Base-by-base conservation (phyloP, 2,329 filamentous ascomycete genomes). In the Pseudocercospora crystallina region DNA sequence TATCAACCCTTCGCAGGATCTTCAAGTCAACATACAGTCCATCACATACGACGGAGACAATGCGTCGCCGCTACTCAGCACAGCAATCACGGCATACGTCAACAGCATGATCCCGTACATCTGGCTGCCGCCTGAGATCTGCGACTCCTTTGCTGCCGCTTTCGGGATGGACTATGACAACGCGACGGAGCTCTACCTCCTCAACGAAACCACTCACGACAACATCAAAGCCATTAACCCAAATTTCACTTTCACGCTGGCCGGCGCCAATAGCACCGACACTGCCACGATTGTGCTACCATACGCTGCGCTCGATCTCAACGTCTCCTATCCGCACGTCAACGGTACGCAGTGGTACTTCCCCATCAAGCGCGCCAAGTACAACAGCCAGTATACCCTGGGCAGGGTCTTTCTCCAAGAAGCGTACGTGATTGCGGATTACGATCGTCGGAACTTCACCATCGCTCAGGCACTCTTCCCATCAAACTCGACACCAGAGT, bases 61-160 rank as follows among this genome's bases (percentile, higher is more conserved):
- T 12, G 67, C 66, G n/a, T 49, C 52, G 5, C 56, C 43, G 8
- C 43, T 64, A 13, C 44, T 61, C 1, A 45, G 57, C 5, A 37
- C 52, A 5, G 39, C 41, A 26, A 58, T 63, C 38, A 33, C 51
- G 26, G 47, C 55, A 5, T 73, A 61, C 26, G 60, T 75, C 31
- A 70, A 75, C 55, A 72, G 70, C 5, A 69, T 71, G 12, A 64
- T 73, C 8, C 60, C 71, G 1, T 63, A 74, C 30, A 59, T 75
- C 5, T 74, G 71, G 70, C 61, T 75, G 2, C 73, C 72, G 0
- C 17, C 53, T 0, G 54, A 59, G 12, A 65, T 73, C n/a, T 75
- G 73, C 51, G 61, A 69, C 12, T 60, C 62, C 11, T 73, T 75
- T 51, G 71, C 70, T 52, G n/a, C 56, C 20, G 66, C 66, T 5